Base-by-base conservation (phyloP, 805 yeast species). In the Saturnispora gosingensis region DNA sequence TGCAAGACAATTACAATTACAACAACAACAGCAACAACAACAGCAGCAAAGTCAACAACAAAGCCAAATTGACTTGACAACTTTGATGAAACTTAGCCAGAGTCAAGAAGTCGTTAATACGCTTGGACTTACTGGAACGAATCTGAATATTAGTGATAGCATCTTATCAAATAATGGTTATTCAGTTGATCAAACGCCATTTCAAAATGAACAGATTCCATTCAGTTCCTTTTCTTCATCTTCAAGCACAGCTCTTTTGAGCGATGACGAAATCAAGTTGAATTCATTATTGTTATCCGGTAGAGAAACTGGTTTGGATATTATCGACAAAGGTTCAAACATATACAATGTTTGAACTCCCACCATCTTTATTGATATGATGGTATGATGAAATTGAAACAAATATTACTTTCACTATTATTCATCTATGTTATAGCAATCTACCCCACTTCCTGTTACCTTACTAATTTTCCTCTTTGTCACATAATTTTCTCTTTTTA, bases 211-310 rank as follows among this genome's bases (percentile, higher is more conserved):
- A 27, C 54, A 55, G 5, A 60, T 64, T 45, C 67, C 65, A 20
- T 66, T 59, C 52, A 60, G 57, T 48, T 54, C 63, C 9, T 48
- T 58, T 35, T 53, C 53, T 35, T 55, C 58, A 15, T 52, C 59
- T 16, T 48, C 49, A 43, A 59, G 55, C 24, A 52, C 51, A 11
- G 54, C 50, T 36, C 53, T 56, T 15, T 48, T 52, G 34, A 50
- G 53, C n/a, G 58, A 60, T 25, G 64, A 63, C 30, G 65, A 63
- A 30, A 50, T 60, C 25, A 70, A 78, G 53, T 65, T 79, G 59
- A 79, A 80, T 58, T 79, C 77, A 58, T 63, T 77, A 39, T 73
- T 77, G 52, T 60, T 77, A 34, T 81, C 81, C 50, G 78, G 81
- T 10, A 72, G 81, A 53, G 81, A 77, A 55, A 81, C 80, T 15